Percentiles rank a stretch among this genome's conserved stretches.
phyloP scores from a whole-genome alignment of 805 yeast species.

The Ascoidea rubescens region DNA sequence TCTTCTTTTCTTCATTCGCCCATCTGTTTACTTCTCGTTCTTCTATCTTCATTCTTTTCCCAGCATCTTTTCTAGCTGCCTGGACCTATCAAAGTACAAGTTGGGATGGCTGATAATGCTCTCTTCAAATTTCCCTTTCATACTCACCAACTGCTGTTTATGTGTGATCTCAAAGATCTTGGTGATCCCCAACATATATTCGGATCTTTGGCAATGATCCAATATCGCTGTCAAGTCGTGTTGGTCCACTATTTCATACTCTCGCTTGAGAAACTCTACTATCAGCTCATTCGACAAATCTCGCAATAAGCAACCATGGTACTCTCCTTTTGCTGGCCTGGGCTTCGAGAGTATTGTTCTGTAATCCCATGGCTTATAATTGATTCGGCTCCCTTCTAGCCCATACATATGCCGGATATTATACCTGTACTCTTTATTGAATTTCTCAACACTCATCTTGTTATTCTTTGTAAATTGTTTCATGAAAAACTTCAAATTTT shows the following conservation, averaged over 20 bases:
- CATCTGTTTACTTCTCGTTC: too few species aligned
- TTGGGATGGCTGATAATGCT: conserved; percentile 76
- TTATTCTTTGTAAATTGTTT: conserved; percentile 48
- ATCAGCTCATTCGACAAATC: conserved; percentile 58
- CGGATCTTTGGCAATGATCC: conserved; percentile 53
- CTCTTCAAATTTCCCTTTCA: conserved; percentile 28
- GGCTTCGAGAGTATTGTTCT: conserved; percentile 60
- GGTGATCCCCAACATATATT: conserved; percentile 80
- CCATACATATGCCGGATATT: conserved; percentile 86
- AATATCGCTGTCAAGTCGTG: conserved; percentile 42
- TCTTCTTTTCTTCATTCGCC: too few species aligned
- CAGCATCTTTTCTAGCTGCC: conserved; percentile 30
- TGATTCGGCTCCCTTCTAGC: conserved; percentile 76
- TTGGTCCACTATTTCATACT: conserved; percentile 40
- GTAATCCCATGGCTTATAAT: conserved; percentile 81
- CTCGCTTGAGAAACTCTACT: conserved; percentile 34
- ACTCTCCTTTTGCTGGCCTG: conserved; percentile 52
- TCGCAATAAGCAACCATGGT: conserved; percentile 90
- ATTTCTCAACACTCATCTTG: conserved; percentile 50
- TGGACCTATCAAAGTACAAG: conserved; percentile 67
- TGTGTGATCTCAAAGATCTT: conserved; percentile 71
- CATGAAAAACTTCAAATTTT: conserved; percentile 79
- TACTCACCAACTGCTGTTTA: conserved; percentile 27
- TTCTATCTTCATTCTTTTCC: too few species aligned
- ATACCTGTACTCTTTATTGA: conserved; percentile 80